A percentile compares a stretch with the other conserved stretches of the same genome.
Conservation (phyloP, 495 filamentous ascomycete genomes). For the Penicillium flavigenum region DNA sequence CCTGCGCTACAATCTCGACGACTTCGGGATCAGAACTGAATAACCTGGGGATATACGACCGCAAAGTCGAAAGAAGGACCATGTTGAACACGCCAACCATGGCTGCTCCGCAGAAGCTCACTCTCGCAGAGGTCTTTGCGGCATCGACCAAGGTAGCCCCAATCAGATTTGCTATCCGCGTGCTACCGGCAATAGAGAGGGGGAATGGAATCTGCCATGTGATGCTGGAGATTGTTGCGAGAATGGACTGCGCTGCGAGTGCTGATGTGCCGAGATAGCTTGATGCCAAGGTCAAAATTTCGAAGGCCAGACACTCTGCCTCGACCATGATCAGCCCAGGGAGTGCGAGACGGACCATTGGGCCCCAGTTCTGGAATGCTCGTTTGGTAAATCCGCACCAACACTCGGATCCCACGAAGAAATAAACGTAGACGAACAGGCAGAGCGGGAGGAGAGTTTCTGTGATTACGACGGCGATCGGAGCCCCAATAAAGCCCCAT, state of each 20-base stretch:
- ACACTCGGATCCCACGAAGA: conserved; percentile 57
- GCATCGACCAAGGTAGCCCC: conserved; percentile 69
- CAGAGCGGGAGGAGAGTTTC: conserved; percentile 77
- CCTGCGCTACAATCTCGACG: conserved; percentile 65
- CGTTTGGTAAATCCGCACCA: conserved; percentile 77
- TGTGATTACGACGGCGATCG: conserved; percentile 78
- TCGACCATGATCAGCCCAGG: conserved; percentile 90
- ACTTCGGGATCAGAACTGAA: conserved; percentile 83
- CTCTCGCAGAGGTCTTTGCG: conserved; percentile 68
- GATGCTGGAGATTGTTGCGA: conserved; percentile 59
- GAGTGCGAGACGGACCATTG: conserved; percentile 81
- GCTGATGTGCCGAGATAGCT: conserved; percentile 68
- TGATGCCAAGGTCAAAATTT: conserved; percentile 70
- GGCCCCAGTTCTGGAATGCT: conserved; percentile 78
- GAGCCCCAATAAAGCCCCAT: conserved; percentile 81
- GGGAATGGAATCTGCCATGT: conserved; percentile 69
- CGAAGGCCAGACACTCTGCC: conserved; percentile 85
- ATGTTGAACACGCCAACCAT: conserved; percentile 77
- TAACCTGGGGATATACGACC: conserved; percentile 68
- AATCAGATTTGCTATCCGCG: conserved; percentile 64
- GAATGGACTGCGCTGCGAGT: conserved; percentile 67
- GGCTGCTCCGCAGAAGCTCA: conserved; percentile 61
- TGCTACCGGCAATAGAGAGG: conserved; percentile 60
- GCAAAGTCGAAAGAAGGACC: conserved; percentile 59
- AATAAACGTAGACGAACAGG: conserved; percentile 68